Conservation (phyloP, 805 yeast species). For the Kregervanrija pseudodelftensis region DNA sequence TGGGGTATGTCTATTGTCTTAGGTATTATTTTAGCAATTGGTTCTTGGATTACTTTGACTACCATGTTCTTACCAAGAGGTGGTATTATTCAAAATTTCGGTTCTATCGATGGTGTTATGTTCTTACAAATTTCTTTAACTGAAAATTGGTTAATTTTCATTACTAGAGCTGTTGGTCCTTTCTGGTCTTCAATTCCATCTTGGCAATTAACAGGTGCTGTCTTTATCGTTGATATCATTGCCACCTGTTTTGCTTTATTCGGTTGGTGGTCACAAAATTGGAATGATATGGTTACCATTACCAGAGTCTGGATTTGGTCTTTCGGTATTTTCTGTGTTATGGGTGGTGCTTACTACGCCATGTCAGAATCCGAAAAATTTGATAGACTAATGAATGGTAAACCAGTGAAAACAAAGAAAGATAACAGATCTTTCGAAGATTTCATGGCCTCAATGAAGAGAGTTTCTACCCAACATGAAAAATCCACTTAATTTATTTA, state of each 20-base stretch:
- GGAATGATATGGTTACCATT: constrained; percentile 89
- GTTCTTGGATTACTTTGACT: constrained; percentile 88
- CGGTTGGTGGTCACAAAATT: constrained; percentile 96
- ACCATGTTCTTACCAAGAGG: constrained; percentile 82
- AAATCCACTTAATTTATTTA: constrained; percentile 47
- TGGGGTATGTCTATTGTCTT: constrained; percentile 89
- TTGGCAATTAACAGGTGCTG: constrained; percentile 92
- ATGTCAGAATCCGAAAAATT: constrained; percentile 71
- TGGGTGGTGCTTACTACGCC: constrained; percentile 90
- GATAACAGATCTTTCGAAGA: constrained; percentile 69
- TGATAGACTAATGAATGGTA: constrained; percentile 75
- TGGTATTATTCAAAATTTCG: constrained; percentile 91
- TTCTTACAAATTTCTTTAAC: constrained; percentile 88
- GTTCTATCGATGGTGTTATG: constrained; percentile 81
- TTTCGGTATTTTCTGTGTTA: constrained; percentile 86
- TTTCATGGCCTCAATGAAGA: constrained; percentile 76
- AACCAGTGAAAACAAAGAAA: constrained; percentile 44
- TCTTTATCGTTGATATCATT: constrained; percentile 74
- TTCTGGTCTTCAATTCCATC: constrained; percentile 94
- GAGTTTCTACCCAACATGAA: constrained; percentile 86
- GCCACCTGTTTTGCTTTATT: constrained; percentile 84
- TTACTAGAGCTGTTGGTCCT: constrained; percentile 93
- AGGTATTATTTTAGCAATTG: constrained; percentile 76
- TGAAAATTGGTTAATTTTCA: constrained; percentile 93
- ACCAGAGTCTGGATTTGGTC: constrained; percentile 89